Evolutionary conservation across 2,329 filamentous ascomycete species (phyloP), one percentile per base, ranked within the genome.

Genomic region (Colletotrichum sp.): DNA sequence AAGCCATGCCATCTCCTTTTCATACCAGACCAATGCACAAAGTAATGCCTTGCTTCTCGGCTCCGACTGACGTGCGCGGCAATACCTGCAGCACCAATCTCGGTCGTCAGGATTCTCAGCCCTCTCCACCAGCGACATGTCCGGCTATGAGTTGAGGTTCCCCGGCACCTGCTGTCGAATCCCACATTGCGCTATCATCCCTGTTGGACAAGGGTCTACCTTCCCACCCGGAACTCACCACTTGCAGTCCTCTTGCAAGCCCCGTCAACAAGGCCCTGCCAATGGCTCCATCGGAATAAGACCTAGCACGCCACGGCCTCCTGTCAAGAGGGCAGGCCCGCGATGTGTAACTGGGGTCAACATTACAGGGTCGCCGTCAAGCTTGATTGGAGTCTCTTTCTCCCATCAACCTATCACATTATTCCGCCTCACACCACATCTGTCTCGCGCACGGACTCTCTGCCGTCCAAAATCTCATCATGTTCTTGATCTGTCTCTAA

Each of bases 181-280:
- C 68, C 68, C 72, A 64, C 72, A 72, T 74, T 74, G 72, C 72
- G 72, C 72, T 74, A 74, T 74, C 47, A 74, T 72, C 72, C 72
- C 36, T 74, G 72, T 18, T 7, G 31, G 9, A 33, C 72, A 34
- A 61, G 72, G 72, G 55, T 67, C 29, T 31, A 38, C 68, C 29
- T 38, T 16, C 21, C 13, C 43, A 33, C 33, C 38, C 59, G 59
- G 43, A 58, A 29, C 24, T 62, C 62, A 63, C 62, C 66, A 51
- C 59, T 70, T 31, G 43, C 34, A 21, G 38, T 24, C 15, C 55
- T 69, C 36, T 61, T 70, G 36, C 59, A 59, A 27, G 67, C 24
- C 38, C 61, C 18, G 16, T 61, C 43, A 16, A 43, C 34, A 58
- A 47, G 31, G 55, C 34, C 24, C 29, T 71, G 47, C 72, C 68